Conservation (phyloP, 73 alveolate genomes). For the Halteria grandinella region DNA sequence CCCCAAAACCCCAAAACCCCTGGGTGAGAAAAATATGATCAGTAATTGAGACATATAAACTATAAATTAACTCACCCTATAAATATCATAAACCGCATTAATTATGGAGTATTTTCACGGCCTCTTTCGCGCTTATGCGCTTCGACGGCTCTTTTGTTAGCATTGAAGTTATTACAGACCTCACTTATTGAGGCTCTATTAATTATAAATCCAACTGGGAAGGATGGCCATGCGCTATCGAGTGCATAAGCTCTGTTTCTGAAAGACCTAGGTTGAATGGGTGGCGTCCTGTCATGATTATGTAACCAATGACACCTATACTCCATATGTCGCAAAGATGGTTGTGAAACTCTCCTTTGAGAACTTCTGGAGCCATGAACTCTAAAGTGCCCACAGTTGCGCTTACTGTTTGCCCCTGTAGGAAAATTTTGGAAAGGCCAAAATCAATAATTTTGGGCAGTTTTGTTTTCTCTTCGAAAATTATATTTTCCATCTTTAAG, state of each 20-base stretch:
- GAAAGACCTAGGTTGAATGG: not conserved
- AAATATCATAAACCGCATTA: no score
- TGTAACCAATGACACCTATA: not conserved
- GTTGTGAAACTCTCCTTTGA: not conserved
- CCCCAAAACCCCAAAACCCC: no score
- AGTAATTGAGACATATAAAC: no score
- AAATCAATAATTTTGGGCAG: not conserved
- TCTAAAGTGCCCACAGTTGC: not conserved
- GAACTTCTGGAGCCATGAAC: not conserved
- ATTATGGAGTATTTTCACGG: no score
- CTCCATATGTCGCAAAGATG: not conserved
- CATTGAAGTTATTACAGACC: no score
- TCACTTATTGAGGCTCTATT: no score
- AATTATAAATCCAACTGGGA: no score
- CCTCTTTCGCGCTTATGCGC: no score
- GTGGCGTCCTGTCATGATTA: not conserved
- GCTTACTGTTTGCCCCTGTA: not conserved
- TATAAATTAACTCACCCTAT: no score
- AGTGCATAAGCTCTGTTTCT: not conserved
- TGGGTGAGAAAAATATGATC: no score
- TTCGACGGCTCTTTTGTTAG: no score
- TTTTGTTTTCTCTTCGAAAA: not conserved
- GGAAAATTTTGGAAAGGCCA: not conserved
- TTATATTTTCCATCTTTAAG: not conserved
- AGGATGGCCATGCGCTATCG: no score